These are phyloP conservation scores for Quercus tomentella DNA, from an alignment of 331 rosid genomes.

Conservation along the genomic window DNA sequence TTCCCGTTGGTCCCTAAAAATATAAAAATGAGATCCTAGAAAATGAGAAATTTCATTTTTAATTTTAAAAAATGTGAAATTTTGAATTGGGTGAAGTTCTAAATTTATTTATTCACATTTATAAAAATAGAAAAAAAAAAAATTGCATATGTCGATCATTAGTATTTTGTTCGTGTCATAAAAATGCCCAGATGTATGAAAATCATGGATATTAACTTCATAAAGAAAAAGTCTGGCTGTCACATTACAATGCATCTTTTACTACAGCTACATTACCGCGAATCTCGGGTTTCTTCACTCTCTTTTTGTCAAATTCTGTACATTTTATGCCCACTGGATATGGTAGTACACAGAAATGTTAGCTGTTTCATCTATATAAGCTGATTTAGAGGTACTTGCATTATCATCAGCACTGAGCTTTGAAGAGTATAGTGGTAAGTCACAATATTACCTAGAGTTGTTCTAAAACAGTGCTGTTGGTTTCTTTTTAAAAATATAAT, in stretches of 20 bases:
- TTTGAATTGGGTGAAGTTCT: not conserved
- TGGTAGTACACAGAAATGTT: not conserved
- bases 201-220: not conserved
- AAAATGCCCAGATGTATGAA: not conserved
- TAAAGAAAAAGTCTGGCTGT: constrained; percentile 1
- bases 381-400: not conserved
- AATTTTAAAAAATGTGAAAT: not conserved
- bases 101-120: not conserved
- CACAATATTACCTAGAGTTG: not conserved
- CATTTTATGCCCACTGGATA: not conserved
- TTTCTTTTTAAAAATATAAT: not conserved
- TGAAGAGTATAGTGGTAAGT: constrained; percentile 3
- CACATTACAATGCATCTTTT: not conserved
- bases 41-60: not conserved
- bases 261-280: not conserved
- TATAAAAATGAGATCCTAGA: not conserved
- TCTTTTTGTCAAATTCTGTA: constrained; percentile 11
- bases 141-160: not conserved
- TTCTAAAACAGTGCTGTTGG: not conserved
- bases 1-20: too few species aligned
- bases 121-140: not conserved
- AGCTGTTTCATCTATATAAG: constrained; percentile 20
- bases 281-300: not conserved
- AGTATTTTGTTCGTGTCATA: not conserved
- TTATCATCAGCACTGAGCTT: not conserved